Base-by-base conservation (phyloP, 2,329 filamentous ascomycete species). In the Berkeleyomyces basicola region DNA sequence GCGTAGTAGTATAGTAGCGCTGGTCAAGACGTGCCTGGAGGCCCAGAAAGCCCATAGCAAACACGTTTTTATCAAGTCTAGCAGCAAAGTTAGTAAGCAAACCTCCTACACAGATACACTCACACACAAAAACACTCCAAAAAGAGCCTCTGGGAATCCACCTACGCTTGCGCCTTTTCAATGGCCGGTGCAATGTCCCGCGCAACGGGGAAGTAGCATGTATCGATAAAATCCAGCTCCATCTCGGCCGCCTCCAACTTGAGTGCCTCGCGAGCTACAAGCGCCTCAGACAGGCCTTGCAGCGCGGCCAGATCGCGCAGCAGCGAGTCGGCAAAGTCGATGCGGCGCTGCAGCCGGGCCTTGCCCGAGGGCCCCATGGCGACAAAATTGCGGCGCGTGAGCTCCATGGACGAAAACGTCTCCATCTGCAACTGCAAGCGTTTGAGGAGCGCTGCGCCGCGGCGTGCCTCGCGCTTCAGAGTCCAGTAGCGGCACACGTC, bases 401-500 rank as follows among this genome's bases (percentile, higher is more conserved):
- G 85, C 74, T 99, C 93, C 87, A 96, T 96, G 0, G 90, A 96
- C 5, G 92, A 92, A 72, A 97, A 99, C 0, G 90, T 89, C 72
- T 97, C 92, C 80, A 96, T 87, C 72, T 96, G 91, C 63, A 97
- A 76, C 72, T 99, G 93, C 23, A 99, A 79, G 43, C 93, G 84
- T 74, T 97, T 97, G 65, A 99, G 80, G 62, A 99, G 78, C 3
- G 93, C 90, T 39, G 93, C 93, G 57, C 93, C 93, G 64, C 93
- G 82, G 42, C 93, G 84, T 66, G 92, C 88, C 72, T 99, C 93
- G 63, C 93, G 84, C 75, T 99, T 99, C 66, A 99, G 74, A 0
- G 93, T 97, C 93, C 93, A 99, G 74, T 97, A 99, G 68, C 90
- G 90, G 75, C 92, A 97, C 1, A 88, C 88, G 72, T 96, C 92